Base-by-base conservation (phyloP, 75 land plant genomes). In the Pinus tabuliformis region DNA sequence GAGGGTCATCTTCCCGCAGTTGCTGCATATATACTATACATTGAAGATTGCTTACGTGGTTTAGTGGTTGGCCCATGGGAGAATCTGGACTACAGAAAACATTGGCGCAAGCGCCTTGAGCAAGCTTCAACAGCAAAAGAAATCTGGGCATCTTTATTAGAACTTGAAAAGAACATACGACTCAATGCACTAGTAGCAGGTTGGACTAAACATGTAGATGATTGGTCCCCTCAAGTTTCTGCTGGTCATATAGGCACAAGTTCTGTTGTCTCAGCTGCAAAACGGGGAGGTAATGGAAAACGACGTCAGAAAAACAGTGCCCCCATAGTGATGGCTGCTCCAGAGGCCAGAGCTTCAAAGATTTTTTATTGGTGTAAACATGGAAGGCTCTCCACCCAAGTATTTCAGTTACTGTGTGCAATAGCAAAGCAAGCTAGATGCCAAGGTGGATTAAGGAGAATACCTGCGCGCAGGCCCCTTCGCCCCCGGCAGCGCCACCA, bases 11-110 rank as follows among this genome's bases (percentile, higher is more conserved):
- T n/a, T n/a, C n/a, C n/a, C n/a, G n/a, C n/a, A 30, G 1, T 30
- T 30, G 30, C 30, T 30, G 30, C 30, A 30, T 30, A 30, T 30
- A 30, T 30, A 30, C 1, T 30, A 30, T 95, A 59, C 89, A 18
- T 18, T 18, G 73, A 24, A 37, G 39, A 37, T 37, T 37, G 39
- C 39, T 78, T 96, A 73, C 77, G 81, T 77, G 91, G 93, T 21
- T 84, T 96, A 20, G 18, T 86, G 21, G 78, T 68, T 75, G 94
- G 96, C 21, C 89, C 91, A 9, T 90, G 96, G 81, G 77, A 83
- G 57, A 76, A 65, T 80, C 63, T 74, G 54, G 72, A 57, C 28
- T 83, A 78, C 65, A 88, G 90, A 62, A 83, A 81, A 74, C 70
- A 37, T 37, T 37, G 39, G 39, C 39, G 2, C 39, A 37, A 37